Base-by-base conservation (phyloP, 345 rosid species). In the Gossypium anomalum region DNA sequence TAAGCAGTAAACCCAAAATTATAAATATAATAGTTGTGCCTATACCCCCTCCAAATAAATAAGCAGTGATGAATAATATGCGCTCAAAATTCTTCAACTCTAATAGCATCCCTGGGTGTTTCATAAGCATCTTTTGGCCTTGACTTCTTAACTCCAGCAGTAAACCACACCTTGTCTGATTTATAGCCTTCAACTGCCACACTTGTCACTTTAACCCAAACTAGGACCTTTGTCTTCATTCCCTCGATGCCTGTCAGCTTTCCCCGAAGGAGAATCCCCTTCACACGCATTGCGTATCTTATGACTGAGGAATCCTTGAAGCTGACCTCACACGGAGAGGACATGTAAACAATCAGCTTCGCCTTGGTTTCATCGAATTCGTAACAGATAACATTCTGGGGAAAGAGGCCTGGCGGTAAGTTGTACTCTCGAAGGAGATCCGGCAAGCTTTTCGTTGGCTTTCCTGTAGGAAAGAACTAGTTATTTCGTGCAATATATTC, bases 81-180 rank as follows among this genome's bases (percentile, higher is more conserved):
- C 25, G 44, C 16, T 91, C 85, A 95, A 78, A 90, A 95, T 80
- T 93, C 99, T 43, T 85, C 85, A 2, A 89, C 94, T 78, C 90
- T 86, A 53, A 86, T 72, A 45, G 91, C 91, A 45, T 85, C 86
- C 76, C 77, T 87, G 52, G 92, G 93, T 2, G 79, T 73, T 61
- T 89, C 90, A 48, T 88, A 93, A 12, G 87, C 93, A 58, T 78
- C 84, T 84, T 86, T 91, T 0, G 93, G 81, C 78, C 94, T 92
- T 1, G 98, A 85, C 79, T 93, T 93, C 90, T 85, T 93, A 41
- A 93, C 94, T 55, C 99, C 97, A 0, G 99, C 98, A 8, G 97
- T 91, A 70, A 95, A 91, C 94, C 98, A 95, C 3, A 95, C 86
- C 86, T 93, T 95, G 79, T 95, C 98, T 2, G 99, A 91, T 76